These are phyloP conservation scores for Mucor mucedo DNA, from an alignment of 371 early-diverging fungal genomes.

Conservation along the genomic window DNA sequence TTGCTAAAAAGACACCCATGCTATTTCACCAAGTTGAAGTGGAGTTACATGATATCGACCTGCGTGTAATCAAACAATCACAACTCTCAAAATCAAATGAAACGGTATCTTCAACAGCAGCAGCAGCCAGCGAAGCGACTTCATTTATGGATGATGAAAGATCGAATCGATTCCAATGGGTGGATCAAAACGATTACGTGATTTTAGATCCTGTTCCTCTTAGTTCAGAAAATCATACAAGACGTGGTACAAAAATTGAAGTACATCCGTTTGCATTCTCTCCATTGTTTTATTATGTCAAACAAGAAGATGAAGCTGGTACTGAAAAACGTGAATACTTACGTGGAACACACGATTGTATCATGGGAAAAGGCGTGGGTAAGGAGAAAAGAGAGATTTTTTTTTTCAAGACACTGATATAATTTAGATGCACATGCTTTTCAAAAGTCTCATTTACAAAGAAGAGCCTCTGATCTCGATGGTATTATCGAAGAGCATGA, in stretches of 20 bases:
- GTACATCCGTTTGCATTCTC: slow-evolving; percentile 60
- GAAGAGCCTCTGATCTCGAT: slow-evolving; percentile 22
- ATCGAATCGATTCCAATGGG: slow-evolving; percentile 24
- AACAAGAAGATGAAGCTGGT: slow-evolving; percentile 35
- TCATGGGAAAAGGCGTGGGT: slow-evolving; percentile 40
- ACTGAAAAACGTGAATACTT: slow-evolving; percentile 32
- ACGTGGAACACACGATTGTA: slow-evolving; percentile 40
- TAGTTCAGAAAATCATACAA: not conserved
- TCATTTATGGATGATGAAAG: not conserved
- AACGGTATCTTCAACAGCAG: too few species aligned
- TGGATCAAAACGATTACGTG: slow-evolving; percentile 39
- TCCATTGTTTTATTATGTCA: slow-evolving; percentile 57
- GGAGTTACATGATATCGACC: slow-evolving; percentile 33
- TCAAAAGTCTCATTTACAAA: slow-evolving; percentile 21
- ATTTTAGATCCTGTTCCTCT: slow-evolving; percentile 17
- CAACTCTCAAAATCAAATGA: not conserved
- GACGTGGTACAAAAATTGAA: slow-evolving; percentile 27
- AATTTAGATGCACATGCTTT: slow-evolving; percentile 22
- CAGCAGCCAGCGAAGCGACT: not conserved
- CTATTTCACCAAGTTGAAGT: slow-evolving; percentile 39
- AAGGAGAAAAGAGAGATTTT: slow-evolving; percentile 3
- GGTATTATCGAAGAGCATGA: slow-evolving; percentile 22
- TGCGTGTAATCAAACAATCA: slow-evolving; percentile 26
- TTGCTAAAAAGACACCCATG: slow-evolving; percentile 16
- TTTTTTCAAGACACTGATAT: not conserved